These are phyloP conservation scores for Saccharomyces eubayanus DNA, from an alignment of 805 yeast genomes.

Conservation along the genomic window DNA sequence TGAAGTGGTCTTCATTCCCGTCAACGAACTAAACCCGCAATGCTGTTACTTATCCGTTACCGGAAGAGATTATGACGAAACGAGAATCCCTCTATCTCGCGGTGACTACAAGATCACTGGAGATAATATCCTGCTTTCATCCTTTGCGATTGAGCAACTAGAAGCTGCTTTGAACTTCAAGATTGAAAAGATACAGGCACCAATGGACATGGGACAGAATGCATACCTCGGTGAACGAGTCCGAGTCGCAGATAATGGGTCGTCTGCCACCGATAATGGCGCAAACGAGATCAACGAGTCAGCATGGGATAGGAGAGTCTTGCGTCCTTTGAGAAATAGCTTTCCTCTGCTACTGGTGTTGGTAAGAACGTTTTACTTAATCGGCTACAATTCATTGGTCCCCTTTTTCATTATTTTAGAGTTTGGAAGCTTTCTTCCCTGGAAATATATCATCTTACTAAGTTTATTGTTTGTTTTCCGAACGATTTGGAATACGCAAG, in stretches of 20 bases:
- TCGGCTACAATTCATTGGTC: conserved; percentile 16
- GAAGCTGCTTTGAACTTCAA: conserved; percentile 8
- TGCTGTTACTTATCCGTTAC: conserved; percentile 3
- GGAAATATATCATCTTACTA: conserved; percentile 9
- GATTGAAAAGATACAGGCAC: not conserved
- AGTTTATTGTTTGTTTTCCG: conserved; percentile 10
- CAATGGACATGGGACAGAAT: not conserved
- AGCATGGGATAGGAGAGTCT: not conserved
- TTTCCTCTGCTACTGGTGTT: conserved; percentile 12
- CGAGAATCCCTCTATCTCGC: conserved; percentile 7
- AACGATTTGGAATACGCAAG: conserved; percentile 17
- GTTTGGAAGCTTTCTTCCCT: conserved; percentile 14
- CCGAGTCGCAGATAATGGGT: not conserved
- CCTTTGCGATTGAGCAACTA: conserved; percentile 8
- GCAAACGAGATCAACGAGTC: not conserved
- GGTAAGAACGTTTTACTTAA: conserved; percentile 16
- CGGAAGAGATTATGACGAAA: not conserved
- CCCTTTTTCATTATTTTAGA: conserved; percentile 16
- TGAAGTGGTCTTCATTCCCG: conserved; percentile 16
- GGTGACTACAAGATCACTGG: conserved; percentile 12
- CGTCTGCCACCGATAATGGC: not conserved
- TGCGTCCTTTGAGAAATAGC: not conserved
- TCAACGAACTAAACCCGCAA: conserved; percentile 11
- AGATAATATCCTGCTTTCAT: conserved; percentile 13
- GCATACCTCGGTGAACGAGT: not conserved